Percentiles rank a stretch among this genome's conserved stretches.
Conservation (phyloP, 768 basidiomycete species). For the Hemileccinum rubropunctum region DNA sequence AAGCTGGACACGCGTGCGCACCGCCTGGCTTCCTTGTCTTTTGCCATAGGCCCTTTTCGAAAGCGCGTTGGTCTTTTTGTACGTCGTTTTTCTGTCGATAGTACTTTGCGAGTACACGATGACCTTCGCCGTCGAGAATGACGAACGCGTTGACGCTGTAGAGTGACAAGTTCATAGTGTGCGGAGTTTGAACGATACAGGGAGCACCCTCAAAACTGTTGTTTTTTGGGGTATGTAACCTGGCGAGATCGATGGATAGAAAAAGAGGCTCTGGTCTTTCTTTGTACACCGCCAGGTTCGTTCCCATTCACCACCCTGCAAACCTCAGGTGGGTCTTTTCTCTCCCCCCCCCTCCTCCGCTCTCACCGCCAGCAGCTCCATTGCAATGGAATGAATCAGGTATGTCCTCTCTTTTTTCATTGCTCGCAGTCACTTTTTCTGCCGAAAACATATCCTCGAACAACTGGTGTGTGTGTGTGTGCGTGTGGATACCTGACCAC, state of each 20-base stretch:
- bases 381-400: not conserved
- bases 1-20: slow-evolving; percentile 35
- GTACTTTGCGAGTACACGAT: slow-evolving; percentile 95
- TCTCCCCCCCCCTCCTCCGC: slow-evolving; percentile 27
- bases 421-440: no score
- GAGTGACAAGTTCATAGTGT: slow-evolving; percentile 70
- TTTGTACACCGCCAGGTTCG: slow-evolving; percentile 40
- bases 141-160: slow-evolving; percentile 87
- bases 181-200: slow-evolving; percentile 29
- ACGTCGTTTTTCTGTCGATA: slow-evolving; percentile 57
- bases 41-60: slow-evolving; percentile 93
- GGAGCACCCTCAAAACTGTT: slow-evolving; percentile 3
- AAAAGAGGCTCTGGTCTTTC: slow-evolving; percentile 22
- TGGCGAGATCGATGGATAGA: slow-evolving; percentile 16
- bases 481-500: not conserved
- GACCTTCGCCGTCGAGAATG: slow-evolving; percentile 93
- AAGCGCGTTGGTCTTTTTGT: slow-evolving; percentile 90
- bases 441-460: no score
- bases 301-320: slow-evolving; percentile 61
- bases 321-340: slow-evolving; percentile 37
- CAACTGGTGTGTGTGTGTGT: no score
- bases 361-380: not conserved
- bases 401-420: not conserved
- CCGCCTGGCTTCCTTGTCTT: slow-evolving; percentile 95
- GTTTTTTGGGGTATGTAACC: slow-evolving; percentile 14